These are phyloP conservation scores for Phytophthora tentaculata DNA, from an alignment of 352 stramenopile species.

Conservation along the genomic window DNA sequence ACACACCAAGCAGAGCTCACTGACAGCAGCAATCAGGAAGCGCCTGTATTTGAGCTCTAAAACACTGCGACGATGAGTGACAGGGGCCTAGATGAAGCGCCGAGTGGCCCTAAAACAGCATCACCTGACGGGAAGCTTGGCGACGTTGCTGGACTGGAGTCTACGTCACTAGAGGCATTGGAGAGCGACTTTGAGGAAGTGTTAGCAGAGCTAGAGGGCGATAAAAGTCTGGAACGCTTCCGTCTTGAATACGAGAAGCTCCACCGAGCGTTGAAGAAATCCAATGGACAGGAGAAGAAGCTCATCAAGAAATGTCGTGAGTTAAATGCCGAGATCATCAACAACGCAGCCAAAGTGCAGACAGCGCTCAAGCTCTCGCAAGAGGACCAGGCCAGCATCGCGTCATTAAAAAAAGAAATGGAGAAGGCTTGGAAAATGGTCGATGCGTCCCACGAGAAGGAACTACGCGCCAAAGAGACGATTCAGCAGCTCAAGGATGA, in stretches of 20 bases:
- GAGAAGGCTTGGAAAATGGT: slow-evolving; percentile 96
- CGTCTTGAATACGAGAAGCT: slow-evolving; percentile 96
- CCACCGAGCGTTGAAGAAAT: slow-evolving; percentile 93
- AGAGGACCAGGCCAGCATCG: slow-evolving; percentile 94
- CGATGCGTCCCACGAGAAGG: slow-evolving; percentile 95
- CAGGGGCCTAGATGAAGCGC: slow-evolving; percentile 13
- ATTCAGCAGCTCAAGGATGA: slow-evolving; percentile 97
- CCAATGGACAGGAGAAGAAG: slow-evolving; percentile 95
- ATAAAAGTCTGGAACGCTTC: slow-evolving; percentile 95
- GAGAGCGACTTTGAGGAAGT: slow-evolving; percentile 96
- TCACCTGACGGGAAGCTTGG: slow-evolving; percentile 51
- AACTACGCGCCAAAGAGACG: slow-evolving; percentile 93
- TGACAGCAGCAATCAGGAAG: slow-evolving; percentile 13
- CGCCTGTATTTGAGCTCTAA: neutral
- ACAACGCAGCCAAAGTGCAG: slow-evolving; percentile 96
- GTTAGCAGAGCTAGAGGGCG: slow-evolving; percentile 89
- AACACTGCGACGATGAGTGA: slow-evolving; percentile 35
- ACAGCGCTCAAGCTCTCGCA: slow-evolving; percentile 94
- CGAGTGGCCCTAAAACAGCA: slow-evolving; percentile 16
- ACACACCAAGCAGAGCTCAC: slow-evolving; percentile 13
- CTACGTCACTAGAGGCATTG: slow-evolving; percentile 82
- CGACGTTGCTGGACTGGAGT: slow-evolving; percentile 56
- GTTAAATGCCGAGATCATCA: slow-evolving; percentile 96
- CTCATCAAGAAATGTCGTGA: slow-evolving; percentile 96
- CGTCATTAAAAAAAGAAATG: slow-evolving; percentile 96